Conservation (phyloP, 192 early-diverging fungal species). For the Backusella luteola region DNA sequence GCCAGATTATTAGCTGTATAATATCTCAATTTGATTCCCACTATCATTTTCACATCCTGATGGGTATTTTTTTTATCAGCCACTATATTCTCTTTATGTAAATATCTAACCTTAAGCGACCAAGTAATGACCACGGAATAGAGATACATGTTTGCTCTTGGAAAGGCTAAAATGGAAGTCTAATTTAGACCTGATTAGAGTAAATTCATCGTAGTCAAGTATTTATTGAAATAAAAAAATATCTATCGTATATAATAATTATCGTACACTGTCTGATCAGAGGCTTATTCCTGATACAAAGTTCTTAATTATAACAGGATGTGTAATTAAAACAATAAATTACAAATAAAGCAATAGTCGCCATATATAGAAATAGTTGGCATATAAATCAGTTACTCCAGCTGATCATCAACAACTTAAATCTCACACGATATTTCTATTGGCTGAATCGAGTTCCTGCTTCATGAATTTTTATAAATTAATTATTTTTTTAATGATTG, state of each 20-base stretch:
- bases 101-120: neutral
- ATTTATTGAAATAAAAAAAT: neutral
- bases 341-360: constrained; percentile 4
- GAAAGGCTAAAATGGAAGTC: neutral
- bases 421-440: neutral
- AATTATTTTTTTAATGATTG: neutral
- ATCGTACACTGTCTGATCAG: neutral
- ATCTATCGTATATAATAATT: neutral
- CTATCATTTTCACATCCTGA: neutral
- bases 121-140: neutral
- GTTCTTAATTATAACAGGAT: neutral
- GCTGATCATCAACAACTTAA: neutral
- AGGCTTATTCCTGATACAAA: neutral
- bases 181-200: neutral
- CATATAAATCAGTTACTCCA: constrained; percentile 1
- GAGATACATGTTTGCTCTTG: neutral
- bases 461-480: neutral
- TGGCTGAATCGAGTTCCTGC: neutral
- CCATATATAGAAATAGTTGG: constrained; percentile 7
- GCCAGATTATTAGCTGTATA: neutral
- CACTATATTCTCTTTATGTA: neutral
- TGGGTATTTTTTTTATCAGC: neutral
- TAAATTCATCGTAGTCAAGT: neutral
- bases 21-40: neutral
- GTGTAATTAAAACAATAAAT: neutral